phyloP scores from a whole-genome alignment of 2,329 filamentous ascomycete species.

The Didymella pomorum region DNA sequence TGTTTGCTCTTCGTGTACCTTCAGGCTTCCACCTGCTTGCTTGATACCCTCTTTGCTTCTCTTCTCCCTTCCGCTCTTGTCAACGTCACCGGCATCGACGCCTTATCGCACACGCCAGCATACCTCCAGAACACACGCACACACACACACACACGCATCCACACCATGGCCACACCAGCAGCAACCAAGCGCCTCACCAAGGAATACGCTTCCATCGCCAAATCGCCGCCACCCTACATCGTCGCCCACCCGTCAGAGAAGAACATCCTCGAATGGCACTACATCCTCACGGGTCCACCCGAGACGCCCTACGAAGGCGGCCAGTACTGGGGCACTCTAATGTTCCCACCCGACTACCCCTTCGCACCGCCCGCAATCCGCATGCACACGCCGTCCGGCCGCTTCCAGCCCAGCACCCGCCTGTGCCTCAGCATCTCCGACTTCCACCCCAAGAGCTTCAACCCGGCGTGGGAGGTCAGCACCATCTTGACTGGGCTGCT shows the following conservation, averaged over 20 bases:
- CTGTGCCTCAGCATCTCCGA: conserved; percentile 96
- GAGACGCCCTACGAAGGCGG: conserved; percentile 92
- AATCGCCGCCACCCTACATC: conserved; percentile 88
- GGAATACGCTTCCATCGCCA: conserved; percentile 70
- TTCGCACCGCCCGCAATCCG: conserved; percentile 97
- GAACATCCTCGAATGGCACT: conserved; percentile 96
- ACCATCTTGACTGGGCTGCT: conserved; percentile 94
- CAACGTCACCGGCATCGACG: background rate
- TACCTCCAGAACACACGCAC: background rate
- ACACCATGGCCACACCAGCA: conserved; percentile 50
- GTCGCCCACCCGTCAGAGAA: conserved; percentile 86
- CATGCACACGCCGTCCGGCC: conserved; percentile 97
- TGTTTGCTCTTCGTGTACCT: background rate
- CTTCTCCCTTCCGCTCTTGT: background rate
- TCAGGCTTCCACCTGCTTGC: background rate
- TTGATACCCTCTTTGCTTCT: conserved; percentile 17
- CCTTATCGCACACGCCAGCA: background rate
- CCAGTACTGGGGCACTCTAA: conserved; percentile 97
- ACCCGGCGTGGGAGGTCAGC: conserved; percentile 96
- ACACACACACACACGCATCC: conserved; percentile 11
- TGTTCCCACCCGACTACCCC: conserved; percentile 95
- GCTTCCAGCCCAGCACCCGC: conserved; percentile 90
- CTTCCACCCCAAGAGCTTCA: conserved; percentile 98
- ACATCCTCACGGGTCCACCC: conserved; percentile 92
- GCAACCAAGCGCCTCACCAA: conserved; percentile 62